These are phyloP conservation scores for Cardiospermum halicacabum DNA, from an alignment of 345 rosid genomes.

Conservation along the genomic window DNA sequence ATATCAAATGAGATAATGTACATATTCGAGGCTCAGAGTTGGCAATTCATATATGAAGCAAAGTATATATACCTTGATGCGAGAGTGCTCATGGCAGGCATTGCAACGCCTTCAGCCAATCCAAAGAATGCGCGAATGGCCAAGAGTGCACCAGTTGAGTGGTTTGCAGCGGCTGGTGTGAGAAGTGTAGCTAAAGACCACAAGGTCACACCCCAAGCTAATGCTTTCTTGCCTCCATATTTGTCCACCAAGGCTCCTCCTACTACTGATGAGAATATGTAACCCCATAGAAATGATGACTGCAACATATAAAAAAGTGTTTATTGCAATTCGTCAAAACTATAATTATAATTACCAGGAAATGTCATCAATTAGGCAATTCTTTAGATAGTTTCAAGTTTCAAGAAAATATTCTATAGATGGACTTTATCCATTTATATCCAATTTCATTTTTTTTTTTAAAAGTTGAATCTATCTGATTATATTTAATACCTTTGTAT, in stretches of 20 bases:
- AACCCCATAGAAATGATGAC: slow-evolving; percentile 98
- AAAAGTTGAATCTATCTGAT: too few relatives aligned
- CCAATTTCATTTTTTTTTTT: too few relatives aligned
- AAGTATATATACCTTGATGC: slow-evolving; percentile 61
- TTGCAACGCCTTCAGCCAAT: slow-evolving; percentile 87
- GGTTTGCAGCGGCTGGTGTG: slow-evolving; percentile 89
- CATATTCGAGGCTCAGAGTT: background rate
- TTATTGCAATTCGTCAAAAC: background rate
- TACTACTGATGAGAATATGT: slow-evolving; percentile 77
- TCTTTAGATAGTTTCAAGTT: too few relatives aligned
- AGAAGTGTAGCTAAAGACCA: slow-evolving; percentile 93
- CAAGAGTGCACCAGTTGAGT: slow-evolving; percentile 64
- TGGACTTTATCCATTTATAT: too few relatives aligned
- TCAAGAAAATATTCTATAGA: too few relatives aligned
- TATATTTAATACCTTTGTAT: too few relatives aligned
- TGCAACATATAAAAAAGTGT: slow-evolving; percentile 15
- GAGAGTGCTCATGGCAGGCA: slow-evolving; percentile 85
- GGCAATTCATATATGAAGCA: background rate
- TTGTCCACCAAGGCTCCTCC: slow-evolving; percentile 89
- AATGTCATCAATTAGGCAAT: too few relatives aligned
- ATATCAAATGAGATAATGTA: background rate
- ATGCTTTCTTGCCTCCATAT: slow-evolving; percentile 79
- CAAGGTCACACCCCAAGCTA: slow-evolving; percentile 82
- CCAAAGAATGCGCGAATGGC: slow-evolving; percentile 84
- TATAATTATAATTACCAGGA: background rate